Base-by-base conservation (phyloP, 176 grass and related monocot genomes). In the Ananas comosus region DNA sequence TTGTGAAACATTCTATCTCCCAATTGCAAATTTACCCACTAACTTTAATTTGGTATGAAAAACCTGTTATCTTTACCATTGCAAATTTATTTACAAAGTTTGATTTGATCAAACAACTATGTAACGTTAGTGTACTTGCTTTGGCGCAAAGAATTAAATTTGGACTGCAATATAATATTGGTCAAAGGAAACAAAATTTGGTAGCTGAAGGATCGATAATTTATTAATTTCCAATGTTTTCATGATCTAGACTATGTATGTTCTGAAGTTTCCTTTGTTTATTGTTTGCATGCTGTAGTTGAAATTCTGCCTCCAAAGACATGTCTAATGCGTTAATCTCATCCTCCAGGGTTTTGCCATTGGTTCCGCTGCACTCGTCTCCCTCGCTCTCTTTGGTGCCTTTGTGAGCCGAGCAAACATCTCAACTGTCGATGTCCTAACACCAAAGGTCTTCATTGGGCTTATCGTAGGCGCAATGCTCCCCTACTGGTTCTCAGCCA, bases 401-500 rank as follows among this genome's bases (percentile, higher is more conserved):
- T 95, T 95, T 4, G 91, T 95, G 68, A 95, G 91, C 70, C 85
- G 91, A 65, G 91, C 91, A 22, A 87, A 78, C 53, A 77, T 95
- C 50, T 74, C 72, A 71, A 82, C 86, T 12, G 91, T 95, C 2
- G 83, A 90, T 75, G 91, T 95, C 66, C 91, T 90, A 11, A 87
- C 83, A 25, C 91, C 91, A 2, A 95, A 90, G 81, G 91, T 95
- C 22, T 95, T 95, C 73, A 90, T 95, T 69, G 91, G 91, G 22
- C 70, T 95, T 53, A 70, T 95, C 57, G 91, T 95, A 22, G 91
- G 91, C 70, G 91, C 91, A 79, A 95, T 95, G 91, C 91, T 95
- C 68, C 91, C 91, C 0, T 95, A 95, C 86, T 90, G 91, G 91
- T 95, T 90, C 83, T 90, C 91, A 69, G 91, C 91, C 51, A 95